Evolutionary conservation across 1,284 basidiomycete species (phyloP), one percentile per base, ranked within the genome.

Genomic region (Ganoderma multipileum): DNA sequence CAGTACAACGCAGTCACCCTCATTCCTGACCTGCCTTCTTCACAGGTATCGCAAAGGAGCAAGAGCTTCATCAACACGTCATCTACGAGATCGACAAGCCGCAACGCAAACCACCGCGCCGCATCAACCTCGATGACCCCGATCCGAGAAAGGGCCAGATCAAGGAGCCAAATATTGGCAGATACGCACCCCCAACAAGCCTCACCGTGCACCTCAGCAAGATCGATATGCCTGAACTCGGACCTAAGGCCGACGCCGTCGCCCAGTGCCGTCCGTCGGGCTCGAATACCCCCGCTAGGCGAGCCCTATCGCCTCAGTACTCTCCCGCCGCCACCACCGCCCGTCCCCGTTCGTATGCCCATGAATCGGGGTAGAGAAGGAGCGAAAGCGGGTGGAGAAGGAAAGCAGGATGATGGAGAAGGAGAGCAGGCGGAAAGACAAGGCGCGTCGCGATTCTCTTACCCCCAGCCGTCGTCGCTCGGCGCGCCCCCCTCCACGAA

Each of bases 221-320:
- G 83, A 93, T 95, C 61, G 84, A 89, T 33, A 93, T 95, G 86
- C 93, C 93, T 0, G 93, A 95, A 76, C 84, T 95, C 9, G 85
- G 86, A 70, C 92, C 92, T 1, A 85, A 76, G 47, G 64, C 71
- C 14, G 62, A 39, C 6, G 61, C 50, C 23, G 42, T 28, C 23
- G 50, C 28, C 23, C 54, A 16, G 23, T 68, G 68, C 9, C 68
- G 66, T 33, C 23, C 71, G 38, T 60, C 58, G 2, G 38, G 38
- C 3, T 72, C 68, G 2, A 68, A 63, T 12, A 63, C 68, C 1
- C 64, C 57, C 2, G 5, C 41, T 0, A 57, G 20, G 20, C 52
- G 55, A 1, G 38, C 63, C 1, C 59, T 71, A 11, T 26, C 68
- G n/a, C 47, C 67, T 3, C 60, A 50, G 12, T 47, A 47, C 57